Evolutionary conservation across 352 stramenopile species (phyloP), one percentile per base, ranked within the genome.

Genomic region (Proteromonas lacertae): DNA sequence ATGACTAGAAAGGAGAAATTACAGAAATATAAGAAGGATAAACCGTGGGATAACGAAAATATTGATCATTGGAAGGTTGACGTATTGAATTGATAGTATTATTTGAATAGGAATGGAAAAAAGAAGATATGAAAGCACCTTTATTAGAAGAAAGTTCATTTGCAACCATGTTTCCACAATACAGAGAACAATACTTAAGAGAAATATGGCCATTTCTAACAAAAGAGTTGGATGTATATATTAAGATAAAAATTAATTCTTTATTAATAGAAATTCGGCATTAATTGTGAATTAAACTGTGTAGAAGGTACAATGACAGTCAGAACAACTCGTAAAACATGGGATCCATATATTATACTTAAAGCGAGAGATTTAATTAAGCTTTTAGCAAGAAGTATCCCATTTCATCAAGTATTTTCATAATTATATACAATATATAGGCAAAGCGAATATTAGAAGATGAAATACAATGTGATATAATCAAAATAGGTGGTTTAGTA

Each of bases 31-130:
- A 66, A 81, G 37, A 78, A 83, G 47, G 79, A 96, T 53, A 97
- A 99, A 54, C 84, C 87, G 9, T 99, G 84, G 84, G 84, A 97
- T 57, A 84, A 51, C 38, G 70, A 81, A 6, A 64, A 86, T 30
- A 90, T 97, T 41, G 78, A 96, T 61, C 83, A 97, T 58, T 99
- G 87, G 87, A 88, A 90, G 51, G 68, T 90, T 38, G 62, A 84
- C n/a, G 47, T 66, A 20, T 4, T 12, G 8, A 30, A 10, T n/a
- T 30, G 9, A n/a, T 10, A 30, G 25, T 10, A 30, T 10, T 10
- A 13, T 10, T 13, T 13, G 25, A 30, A 10, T 38, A 60, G 41
- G 36, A 56, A 38, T 88, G 69, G 69, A 67, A 88, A 20, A 56
- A 80, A 32, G 68, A 76, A 20, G 62, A 82, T 46, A 25, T 17